Percentiles rank a stretch among this genome's conserved stretches.
These are phyloP conservation scores for Diplodia mutila DNA, from an alignment of 2,329 filamentous ascomycete genomes.

Conservation along the genomic window DNA sequence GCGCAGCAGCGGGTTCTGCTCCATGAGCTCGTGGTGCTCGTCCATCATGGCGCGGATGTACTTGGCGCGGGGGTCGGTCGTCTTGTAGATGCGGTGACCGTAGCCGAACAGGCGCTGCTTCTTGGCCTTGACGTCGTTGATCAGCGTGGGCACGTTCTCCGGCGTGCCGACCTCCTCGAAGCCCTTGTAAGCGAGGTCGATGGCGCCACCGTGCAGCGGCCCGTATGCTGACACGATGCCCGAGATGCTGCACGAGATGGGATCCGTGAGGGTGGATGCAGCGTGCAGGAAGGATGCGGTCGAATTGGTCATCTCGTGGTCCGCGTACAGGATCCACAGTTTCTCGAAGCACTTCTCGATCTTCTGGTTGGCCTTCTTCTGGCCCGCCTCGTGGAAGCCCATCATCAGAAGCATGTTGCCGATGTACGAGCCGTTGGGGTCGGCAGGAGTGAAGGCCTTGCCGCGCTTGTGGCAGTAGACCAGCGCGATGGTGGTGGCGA, in stretches of 20 bases:
- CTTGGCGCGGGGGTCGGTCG: slow-evolving; percentile 57
- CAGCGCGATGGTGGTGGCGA: slow-evolving; percentile 36
- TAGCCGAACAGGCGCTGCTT: slow-evolving; percentile 60
- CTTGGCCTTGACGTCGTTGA: slow-evolving; percentile 55
- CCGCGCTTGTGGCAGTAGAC: slow-evolving; percentile 51
- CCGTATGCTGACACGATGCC: slow-evolving; percentile 60
- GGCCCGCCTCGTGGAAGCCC: slow-evolving; percentile 42
- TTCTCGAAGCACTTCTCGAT: slow-evolving; percentile 57
- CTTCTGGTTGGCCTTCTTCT: slow-evolving; percentile 56
- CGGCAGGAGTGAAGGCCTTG: slow-evolving; percentile 55
- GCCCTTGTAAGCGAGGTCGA: slow-evolving; percentile 60
- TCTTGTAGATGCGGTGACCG: slow-evolving; percentile 60
- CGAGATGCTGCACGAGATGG: slow-evolving; percentile 56
- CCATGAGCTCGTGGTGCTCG: slow-evolving; percentile 34
- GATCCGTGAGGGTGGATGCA: slow-evolving; percentile 60
- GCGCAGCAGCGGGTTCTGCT: slow-evolving; percentile 40
- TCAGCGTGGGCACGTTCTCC: slow-evolving; percentile 56
- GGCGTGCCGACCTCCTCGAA: slow-evolving; percentile 57
- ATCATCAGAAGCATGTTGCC: slow-evolving; percentile 62
- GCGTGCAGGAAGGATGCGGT: slow-evolving; percentile 62
- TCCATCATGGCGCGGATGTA: slow-evolving; percentile 56
- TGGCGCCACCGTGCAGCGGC: slow-evolving; percentile 62
- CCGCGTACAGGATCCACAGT: slow-evolving; percentile 61
- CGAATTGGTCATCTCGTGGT: slow-evolving; percentile 64
- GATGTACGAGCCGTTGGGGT: slow-evolving; percentile 48